A percentile compares a stretch with the other conserved stretches of the same genome.
Conservation (phyloP, 1,284 basidiomycete genomes). For the Papiliotrema laurentii region DNA sequence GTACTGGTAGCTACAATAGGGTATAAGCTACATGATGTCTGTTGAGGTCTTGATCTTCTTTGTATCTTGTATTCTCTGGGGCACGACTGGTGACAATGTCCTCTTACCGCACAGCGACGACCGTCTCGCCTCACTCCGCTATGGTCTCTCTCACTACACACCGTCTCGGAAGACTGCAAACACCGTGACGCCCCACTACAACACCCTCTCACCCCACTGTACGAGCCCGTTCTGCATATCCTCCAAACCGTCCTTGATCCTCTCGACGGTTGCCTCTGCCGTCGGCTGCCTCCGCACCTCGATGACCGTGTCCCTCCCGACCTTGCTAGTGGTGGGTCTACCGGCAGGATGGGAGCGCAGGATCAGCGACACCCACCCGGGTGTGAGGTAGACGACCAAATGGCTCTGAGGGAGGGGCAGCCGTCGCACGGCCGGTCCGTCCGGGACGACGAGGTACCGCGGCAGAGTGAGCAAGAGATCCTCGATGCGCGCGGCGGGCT, state of each 20-base stretch:
- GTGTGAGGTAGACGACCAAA: slow-evolving; percentile 26
- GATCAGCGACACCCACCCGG: slow-evolving; percentile 31
- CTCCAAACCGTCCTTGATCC: slow-evolving; percentile 30
- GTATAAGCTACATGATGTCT: too few species aligned
- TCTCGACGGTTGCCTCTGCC: slow-evolving; percentile 22
- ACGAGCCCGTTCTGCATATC: slow-evolving; percentile 24
- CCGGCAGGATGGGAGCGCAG: slow-evolving; percentile 17
- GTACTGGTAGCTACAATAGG: too few species aligned
- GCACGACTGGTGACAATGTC: too few species aligned
- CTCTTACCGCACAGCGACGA: too few species aligned
- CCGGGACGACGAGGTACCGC: slow-evolving; percentile 12
- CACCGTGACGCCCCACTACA: too few species aligned
- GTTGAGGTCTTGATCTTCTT: too few species aligned
- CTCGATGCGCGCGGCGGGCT: slow-evolving; percentile 38
- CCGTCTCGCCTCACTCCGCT: too few species aligned
- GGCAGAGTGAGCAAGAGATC: slow-evolving; percentile 35
- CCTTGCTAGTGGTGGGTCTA: slow-evolving; percentile 2
- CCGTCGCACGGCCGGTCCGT: slow-evolving; percentile 1
- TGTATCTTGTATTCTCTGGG: too few species aligned
- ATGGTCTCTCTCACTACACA: too few species aligned
- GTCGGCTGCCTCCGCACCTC: slow-evolving; percentile 25
- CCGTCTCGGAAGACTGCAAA: too few species aligned
- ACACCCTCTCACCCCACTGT: slow-evolving; percentile 28
- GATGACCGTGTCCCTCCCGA: slow-evolving; percentile 22
- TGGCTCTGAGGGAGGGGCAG: slow-evolving; percentile 30